These are phyloP conservation scores for Colletotrichum euphorbiae DNA, from an alignment of 2,329 filamentous ascomycete genomes.

Conservation along the genomic window DNA sequence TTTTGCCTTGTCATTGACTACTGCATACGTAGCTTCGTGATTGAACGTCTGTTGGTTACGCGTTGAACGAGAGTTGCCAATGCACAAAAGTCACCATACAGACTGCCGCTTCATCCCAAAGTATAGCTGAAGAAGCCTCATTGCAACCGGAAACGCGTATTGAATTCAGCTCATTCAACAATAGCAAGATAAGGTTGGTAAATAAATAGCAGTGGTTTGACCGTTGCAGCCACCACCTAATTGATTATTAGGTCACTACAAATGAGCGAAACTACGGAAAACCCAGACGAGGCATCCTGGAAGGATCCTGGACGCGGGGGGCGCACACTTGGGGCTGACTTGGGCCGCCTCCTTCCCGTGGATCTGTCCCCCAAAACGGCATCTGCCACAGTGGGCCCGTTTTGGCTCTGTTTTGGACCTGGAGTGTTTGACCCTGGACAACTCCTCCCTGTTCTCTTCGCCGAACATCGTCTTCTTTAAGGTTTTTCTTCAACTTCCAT, in stretches of 20 bases:
- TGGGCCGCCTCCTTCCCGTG: conserved; percentile 24
- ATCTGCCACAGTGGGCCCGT: conserved; percentile 40
- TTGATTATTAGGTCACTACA: too few relatives aligned
- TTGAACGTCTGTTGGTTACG: too few relatives aligned
- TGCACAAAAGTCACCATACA: too few relatives aligned
- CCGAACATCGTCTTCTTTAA: conserved; percentile 1
- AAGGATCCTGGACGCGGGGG: neutral
- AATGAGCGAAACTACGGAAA: neutral
- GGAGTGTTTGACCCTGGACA: conserved; percentile 33
- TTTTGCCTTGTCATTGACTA: too few relatives aligned
- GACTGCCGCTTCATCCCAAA: too few relatives aligned
- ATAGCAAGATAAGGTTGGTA: too few relatives aligned
- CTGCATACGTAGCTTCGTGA: too few relatives aligned
- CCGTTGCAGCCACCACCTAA: too few relatives aligned
- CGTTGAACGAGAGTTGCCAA: neutral
- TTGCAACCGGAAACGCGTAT: too few relatives aligned
- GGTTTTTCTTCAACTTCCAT: conserved; percentile 14
- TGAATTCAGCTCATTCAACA: too few relatives aligned
- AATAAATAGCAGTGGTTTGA: too few relatives aligned
- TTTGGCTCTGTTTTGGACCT: conserved; percentile 37
- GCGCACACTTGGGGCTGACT: conserved; percentile 13
- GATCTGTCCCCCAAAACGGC: conserved; percentile 26
- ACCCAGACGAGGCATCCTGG: conserved; percentile 26
- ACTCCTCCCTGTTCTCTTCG: conserved; percentile 18
- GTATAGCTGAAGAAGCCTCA: too few relatives aligned